These are phyloP conservation scores for Russula dissimulans DNA, from an alignment of 768 basidiomycete genomes.

Conservation along the genomic window DNA sequence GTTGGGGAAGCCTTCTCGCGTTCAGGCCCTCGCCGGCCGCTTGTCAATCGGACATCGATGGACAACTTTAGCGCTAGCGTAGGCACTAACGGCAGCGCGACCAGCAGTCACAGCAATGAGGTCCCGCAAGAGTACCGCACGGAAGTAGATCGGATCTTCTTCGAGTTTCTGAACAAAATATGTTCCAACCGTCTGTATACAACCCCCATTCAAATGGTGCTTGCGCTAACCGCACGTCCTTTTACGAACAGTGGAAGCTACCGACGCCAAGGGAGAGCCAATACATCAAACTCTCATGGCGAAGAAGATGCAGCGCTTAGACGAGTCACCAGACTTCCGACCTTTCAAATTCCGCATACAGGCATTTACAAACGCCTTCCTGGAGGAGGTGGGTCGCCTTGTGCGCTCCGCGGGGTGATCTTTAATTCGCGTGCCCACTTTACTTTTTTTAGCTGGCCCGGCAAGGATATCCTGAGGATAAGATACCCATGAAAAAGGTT, in stretches of 20 bases:
- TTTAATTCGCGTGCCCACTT: not conserved
- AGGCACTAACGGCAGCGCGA: constrained; percentile 16
- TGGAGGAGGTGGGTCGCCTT: constrained; percentile 62
- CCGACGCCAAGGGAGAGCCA: constrained; percentile 90
- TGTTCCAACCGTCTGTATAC: constrained; percentile 80
- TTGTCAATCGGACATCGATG: constrained; percentile 21
- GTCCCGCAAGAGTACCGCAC: constrained; percentile 71
- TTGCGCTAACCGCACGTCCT: constrained; percentile 18
- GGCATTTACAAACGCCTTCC: constrained; percentile 92
- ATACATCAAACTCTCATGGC: constrained; percentile 99
- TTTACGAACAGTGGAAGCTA: constrained; percentile 66
- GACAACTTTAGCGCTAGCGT: constrained; percentile 22
- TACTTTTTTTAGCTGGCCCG: constrained; percentile 51
- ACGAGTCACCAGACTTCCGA: constrained; percentile 93
- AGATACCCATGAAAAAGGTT: constrained; percentile 95
- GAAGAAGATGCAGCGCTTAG: constrained; percentile 95
- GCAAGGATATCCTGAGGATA: constrained; percentile 86
- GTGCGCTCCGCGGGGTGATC: constrained; percentile 11
- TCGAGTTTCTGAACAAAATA: constrained; percentile 75
- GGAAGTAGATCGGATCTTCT: constrained; percentile 86
- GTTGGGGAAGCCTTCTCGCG: constrained; percentile 14
- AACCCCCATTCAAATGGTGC: constrained; percentile 1
- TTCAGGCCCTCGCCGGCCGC: constrained; percentile 3
- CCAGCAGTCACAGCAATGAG: constrained; percentile 41
- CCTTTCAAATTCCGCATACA: constrained; percentile 99